Evolutionary conservation across 495 filamentous ascomycete species (phyloP), one percentile per base, ranked within the genome.

Genomic region (Aspergillus kassunensis): DNA sequence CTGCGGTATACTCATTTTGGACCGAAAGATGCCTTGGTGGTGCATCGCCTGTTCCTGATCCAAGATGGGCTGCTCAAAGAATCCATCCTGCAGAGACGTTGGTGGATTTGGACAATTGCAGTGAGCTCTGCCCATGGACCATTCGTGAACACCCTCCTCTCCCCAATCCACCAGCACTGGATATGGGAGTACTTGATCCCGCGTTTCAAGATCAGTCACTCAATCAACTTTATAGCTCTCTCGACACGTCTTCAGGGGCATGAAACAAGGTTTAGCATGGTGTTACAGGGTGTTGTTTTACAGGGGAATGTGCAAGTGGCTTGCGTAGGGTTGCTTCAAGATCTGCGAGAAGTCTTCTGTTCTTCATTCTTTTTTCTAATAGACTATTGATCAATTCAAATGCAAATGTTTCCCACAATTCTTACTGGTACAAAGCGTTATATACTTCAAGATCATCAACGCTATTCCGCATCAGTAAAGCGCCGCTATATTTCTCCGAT

Each of bases 71-170:
- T 9, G 48, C 56, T 10, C 72, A 75, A 48, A 61, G 73, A 39
- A 72, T 74, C 8, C 73, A 76, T 44, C 73, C 73, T 1, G 69
- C 56, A 24, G 70, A 70, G 36, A 60, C 64, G 0, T 54, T 65
- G 5, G 58, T 73, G 16, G 57, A 64, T 43, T 53, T 69, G 50
- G 66, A 71, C n/a, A 74, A 70, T 43, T 74, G 69, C 58, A 68
- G 66, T 52, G 69, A 73, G 58, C 59, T 73, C 12, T 75, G 71
- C 49, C 71, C 71, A 5, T 76, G 71, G 71, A 73, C 71, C 3
- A 56, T 75, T 3, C 66, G 70, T 18, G 68, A 71, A 45, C 73
- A 74, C 37, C 71, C 73, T 21, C 62, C 67, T 7, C 66, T 65
- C 4, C 52, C 54, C 6, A 65, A 68, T 37, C 44, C 71, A 10